Base-by-base conservation (phyloP, 352 stramenopile genomes). In the Globisporangium emineosum region DNA sequence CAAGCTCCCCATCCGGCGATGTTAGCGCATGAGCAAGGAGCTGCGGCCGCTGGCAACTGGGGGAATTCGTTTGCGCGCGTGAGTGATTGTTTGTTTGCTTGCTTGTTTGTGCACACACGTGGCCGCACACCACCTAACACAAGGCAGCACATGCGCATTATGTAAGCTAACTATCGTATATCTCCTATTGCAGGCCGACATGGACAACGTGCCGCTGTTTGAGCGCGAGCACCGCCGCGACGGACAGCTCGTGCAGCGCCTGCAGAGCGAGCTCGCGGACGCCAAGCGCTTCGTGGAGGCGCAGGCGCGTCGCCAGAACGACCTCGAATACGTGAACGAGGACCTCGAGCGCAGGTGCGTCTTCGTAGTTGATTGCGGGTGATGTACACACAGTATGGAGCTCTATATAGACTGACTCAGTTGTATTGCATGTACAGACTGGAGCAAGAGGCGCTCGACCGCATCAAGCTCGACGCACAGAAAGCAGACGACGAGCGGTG, bases 281-380 rank as follows among this genome's bases (percentile, higher is more conserved):
- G 83, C 84, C 61, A 93, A 93, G 77, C 85, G 84, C 62, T 90
- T 93, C 61, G 71, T 93, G 33, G 87, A 93, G 65, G 83, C 81
- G 50, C 87, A 95, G 67, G 85, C 84, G 47, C 66, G 83, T 10
- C 83, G 85, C 51, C 87, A 93, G 68, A 93, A 93, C 64, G 87
- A 95, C 60, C 72, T 95, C 35, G 87, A 93, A 60, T 93, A 93
- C 55, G 85, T 95, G 60, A 93, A 93, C 61, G 87, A 95, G 61
- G 87, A 95, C 57, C 73, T 95, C 40, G 87, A 95, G 62, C 81
- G 85, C 15, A 76, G 87, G 70, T 83, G 56, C 59, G 53, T 21
- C 21, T 63, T 33, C 13, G 45, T 50, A 27, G 8, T 25, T 5
- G 15, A 12, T 47, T 23, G 40, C 40, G 6, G 17, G n/a, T 2